Base-by-base conservation (phyloP, 768 basidiomycete genomes). In the Auricularia heimuer region DNA sequence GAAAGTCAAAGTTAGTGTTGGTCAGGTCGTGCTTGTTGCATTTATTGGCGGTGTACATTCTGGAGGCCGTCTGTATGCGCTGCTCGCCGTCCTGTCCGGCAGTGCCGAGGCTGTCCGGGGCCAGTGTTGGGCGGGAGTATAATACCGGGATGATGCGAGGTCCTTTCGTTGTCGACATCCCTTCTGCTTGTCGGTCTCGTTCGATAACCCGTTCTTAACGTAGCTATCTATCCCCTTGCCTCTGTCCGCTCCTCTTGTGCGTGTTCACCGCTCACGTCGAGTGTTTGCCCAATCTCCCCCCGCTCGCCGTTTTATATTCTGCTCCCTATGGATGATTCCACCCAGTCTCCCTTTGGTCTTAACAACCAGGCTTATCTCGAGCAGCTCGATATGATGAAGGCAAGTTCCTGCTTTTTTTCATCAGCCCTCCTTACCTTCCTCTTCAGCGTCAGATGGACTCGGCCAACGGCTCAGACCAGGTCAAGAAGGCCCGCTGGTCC, bases 381-480 rank as follows among this genome's bases (percentile, higher is more conserved):
- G 56, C 56, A 92, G 73, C 79, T 92, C 83, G 90, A 92, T 77
- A 92, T 92, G 90, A 92, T 91, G 89, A 92, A 92, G 88, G 90
- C 88, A 37, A 39, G 33, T 63, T 60, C 16, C 61, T 3, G n/a
- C 44, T 29, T 61, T 51, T 1, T 29, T 16, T 24, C 54, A 35
- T 54, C n/a, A 54, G 42, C 54, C 36, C 44, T n/a, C 44, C 63
- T 21, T 65, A 67, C 37, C 16, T 44, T 58, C 39, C 62, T 39
- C 36, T 47, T 11, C 76, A 94, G 92, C 87, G 92, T 77, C 87
- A 92, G 63, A 92, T 93, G 84, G 92, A 93, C 76, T 74, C 87
- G 74, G 82, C 85, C 69, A 87, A 85, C 71, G 90, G 88, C 71
- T 89, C 89, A 69, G 90, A 91, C 76, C 81, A 68, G 16, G 64